Evolutionary conservation across 108 stramenopile genomes (phyloP).

Genomic region (Stephanodiscus triporus): DNA sequence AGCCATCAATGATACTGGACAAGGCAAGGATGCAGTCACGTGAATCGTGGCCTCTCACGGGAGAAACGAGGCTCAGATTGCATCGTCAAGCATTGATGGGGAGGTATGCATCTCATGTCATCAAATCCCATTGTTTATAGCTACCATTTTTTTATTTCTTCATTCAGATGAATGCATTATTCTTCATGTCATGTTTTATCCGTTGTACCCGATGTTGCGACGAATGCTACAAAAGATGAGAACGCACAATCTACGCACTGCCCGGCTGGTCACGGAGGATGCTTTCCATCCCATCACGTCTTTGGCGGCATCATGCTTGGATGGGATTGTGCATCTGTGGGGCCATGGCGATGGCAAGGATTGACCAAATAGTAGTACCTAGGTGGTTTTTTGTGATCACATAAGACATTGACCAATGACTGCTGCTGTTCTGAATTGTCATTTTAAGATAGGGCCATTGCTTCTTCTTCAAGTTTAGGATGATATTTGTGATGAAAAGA

Average conservation of each 20-base stretch:
- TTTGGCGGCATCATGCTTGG: conserved; percentile 73
- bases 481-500: too few relatives aligned
- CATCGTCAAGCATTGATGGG: conserved; percentile 79
- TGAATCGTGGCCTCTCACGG: conserved; percentile 46
- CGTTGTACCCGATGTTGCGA: neutral
- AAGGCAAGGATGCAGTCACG: conserved; percentile 86
- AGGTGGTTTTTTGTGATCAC: too few relatives aligned
- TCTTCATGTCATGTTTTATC: too few relatives aligned
- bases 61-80: conserved; percentile 29
- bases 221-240: conserved; percentile 21
- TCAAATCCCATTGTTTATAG: neutral
- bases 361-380: too few relatives aligned
- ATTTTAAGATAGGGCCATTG: too few relatives aligned
- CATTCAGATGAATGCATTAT: too few relatives aligned
- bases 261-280: conserved; percentile 57
- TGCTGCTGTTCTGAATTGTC: too few relatives aligned
- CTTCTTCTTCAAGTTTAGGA: too few relatives aligned
- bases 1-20: conserved; percentile 68
- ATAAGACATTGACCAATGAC: too few relatives aligned
- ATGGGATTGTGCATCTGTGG: conserved; percentile 76
- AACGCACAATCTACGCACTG: conserved; percentile 76
- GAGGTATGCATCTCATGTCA: conserved; percentile 19
- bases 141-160: neutral
- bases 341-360: conserved; percentile 43
- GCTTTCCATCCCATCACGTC: conserved; percentile 63